Base-by-base conservation (phyloP, 179 eudicot genomes). In the Spergularia azorica region DNA sequence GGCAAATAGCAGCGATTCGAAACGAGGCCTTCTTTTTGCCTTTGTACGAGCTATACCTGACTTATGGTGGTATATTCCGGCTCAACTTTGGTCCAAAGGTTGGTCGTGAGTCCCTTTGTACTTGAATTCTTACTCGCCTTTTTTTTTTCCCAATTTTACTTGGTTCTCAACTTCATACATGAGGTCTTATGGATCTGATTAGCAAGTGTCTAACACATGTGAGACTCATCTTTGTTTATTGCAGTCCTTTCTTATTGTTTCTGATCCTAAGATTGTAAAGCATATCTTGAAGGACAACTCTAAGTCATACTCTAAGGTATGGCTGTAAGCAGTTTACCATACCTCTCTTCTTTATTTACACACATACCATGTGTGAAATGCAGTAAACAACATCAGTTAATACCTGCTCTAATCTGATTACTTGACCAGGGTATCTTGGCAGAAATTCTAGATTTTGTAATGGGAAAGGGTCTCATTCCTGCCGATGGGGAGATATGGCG, bases 401-500 rank as follows among this genome's bases (percentile, higher is more conserved):
- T 38, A 52, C 6, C 16, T 41, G 17, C 15, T 38, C 21, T 63
- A 51, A 46, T 39, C 52, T 63, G 70, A 14, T 70, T 79, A 39
- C 62, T 41, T 67, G 51, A 55, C 51, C 88, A 91, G 97, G 99
- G 99, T 71, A 89, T 96, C 79, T 81, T 96, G 71, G 87, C 98
- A 63, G 99, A 96, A 85, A 94, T 96, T 79, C 79, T 96, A 61
- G 97, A 96, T 16, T 96, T 96, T 84, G 99, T 96, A 79, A 96
- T 96, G 99, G 99, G 99, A 15, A 96, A 88, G 79, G 99, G 99
- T 72, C 93, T 96, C 69, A 96, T 96, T 65, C 99, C 99, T 70
- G 99, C 99, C 76, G 98, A 96, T 80, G 99, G 98, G 73, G 99
- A 96, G 86, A 87, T 88, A 76, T 96, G 99, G 99, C 96, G 97